A percentile compares a stretch with the other conserved stretches of the same genome.
Evolutionary conservation across 1,284 basidiomycete genomes (phyloP).

Genomic region (Cutaneotrichosporon curvatum): DNA sequence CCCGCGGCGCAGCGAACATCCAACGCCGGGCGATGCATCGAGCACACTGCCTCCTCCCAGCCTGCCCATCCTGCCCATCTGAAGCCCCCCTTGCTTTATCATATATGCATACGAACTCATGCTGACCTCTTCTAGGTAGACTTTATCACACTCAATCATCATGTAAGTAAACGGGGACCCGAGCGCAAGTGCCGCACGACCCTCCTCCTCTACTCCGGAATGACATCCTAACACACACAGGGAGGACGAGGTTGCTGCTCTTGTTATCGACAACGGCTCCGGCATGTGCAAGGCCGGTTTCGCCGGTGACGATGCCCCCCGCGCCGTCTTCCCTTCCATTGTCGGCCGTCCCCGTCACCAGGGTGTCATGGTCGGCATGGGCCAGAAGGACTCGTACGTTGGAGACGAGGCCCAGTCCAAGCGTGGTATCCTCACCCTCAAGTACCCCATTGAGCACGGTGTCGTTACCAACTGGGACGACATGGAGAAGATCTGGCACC

Average conservation of each 20-base stretch:
- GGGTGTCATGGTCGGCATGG: constrained; percentile 87
- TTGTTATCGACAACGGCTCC: constrained; percentile 77
- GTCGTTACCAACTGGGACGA: constrained; percentile 97
- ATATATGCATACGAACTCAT: too few relatives aligned
- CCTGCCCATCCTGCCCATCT: too few relatives aligned
- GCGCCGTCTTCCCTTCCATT: constrained; percentile 75
- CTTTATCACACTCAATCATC: neutral
- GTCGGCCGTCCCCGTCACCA: constrained; percentile 87
- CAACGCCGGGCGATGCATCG: too few relatives aligned
- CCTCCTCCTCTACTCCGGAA: too few relatives aligned
- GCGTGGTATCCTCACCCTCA: constrained; percentile 89
- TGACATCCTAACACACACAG: too few relatives aligned
- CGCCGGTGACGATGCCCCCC: constrained; percentile 68
- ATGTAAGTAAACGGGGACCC: constrained; percentile 5
- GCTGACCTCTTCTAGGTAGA: neutral
- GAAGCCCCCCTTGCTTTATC: too few relatives aligned
- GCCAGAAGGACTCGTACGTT: constrained; percentile 80
- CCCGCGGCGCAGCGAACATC: too few relatives aligned
- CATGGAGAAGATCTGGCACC: constrained; percentile 94
- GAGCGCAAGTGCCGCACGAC: too few relatives aligned
- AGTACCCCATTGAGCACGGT: constrained; percentile 63
- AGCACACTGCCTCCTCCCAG: too few relatives aligned
- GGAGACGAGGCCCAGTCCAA: constrained; percentile 92
- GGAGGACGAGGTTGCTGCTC: too few relatives aligned
- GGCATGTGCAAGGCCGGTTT: constrained; percentile 92